Evolutionary conservation across 2,329 filamentous ascomycete genomes (phyloP).

Genomic region (Aureobasidium sp.): DNA sequence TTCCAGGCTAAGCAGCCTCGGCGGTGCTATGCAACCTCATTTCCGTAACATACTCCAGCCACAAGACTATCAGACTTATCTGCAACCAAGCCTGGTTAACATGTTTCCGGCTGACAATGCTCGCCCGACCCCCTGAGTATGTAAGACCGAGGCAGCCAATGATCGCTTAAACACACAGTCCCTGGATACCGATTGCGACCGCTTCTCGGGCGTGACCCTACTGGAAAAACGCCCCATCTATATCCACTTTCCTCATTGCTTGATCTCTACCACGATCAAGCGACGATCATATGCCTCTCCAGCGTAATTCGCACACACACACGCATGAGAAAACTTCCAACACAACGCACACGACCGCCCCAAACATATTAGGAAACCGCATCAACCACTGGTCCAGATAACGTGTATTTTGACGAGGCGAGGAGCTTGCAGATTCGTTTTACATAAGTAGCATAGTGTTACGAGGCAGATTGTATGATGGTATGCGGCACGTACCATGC

Average conservation of each 20-base stretch:
- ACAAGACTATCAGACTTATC: background rate
- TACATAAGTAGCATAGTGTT: background rate
- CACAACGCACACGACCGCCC: background rate
- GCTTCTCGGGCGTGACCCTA: background rate
- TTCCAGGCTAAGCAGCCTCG: background rate
- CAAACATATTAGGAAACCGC: background rate
- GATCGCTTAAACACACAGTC: no score
- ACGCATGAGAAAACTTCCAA: background rate
- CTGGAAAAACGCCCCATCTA: background rate
- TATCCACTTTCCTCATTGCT: constrained; percentile 7
- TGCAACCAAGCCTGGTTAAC: background rate
- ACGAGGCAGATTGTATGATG: background rate
- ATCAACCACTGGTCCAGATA: background rate
- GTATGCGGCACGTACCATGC: constrained; percentile 6
- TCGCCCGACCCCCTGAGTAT: background rate
- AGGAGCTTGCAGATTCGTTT: background rate
- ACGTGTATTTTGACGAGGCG: background rate
- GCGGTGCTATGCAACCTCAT: background rate
- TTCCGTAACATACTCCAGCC: background rate
- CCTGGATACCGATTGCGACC: background rate
- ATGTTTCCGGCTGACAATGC: no score
- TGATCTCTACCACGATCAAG: background rate
- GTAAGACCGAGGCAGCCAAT: background rate
- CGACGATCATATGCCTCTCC: background rate
- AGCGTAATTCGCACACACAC: background rate